Evolutionary conservation across 176 grass and related monocot species (phyloP), one percentile per base, ranked within the genome.

Genomic region (Urochloa ruziziensis): DNA sequence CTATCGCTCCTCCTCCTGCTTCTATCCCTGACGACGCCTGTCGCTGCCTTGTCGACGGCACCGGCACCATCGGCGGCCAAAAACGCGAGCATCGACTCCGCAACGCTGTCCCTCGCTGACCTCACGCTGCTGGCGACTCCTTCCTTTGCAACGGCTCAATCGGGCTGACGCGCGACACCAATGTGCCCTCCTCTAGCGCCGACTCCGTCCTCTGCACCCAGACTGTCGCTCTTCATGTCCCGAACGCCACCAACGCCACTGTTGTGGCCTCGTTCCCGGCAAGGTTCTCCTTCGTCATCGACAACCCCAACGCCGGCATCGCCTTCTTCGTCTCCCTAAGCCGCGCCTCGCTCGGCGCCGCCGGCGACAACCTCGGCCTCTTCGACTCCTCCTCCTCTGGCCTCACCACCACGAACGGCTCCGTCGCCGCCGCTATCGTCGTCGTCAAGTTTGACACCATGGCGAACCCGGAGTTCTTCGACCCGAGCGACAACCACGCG

Each of bases 51-150:
- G 15, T 21, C 77, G 3, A 39, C 51, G 0, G 21, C 70, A 3
- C 16, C 52, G 3, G 0, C 70, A 0, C 1, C 39, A n/a, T n/a
- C n/a, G n/a, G n/a, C n/a, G n/a, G n/a, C 77, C 11, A 80, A 37
- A 59, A 94, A 80, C 54, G 80, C 78, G 5, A 94, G 70, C 43
- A 84, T 97, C 60, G 88, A 94, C 68, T 97, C 92, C 2, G 84
- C 92, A 30, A 82, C 90, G 39, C 93, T 97, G 17, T 88, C 92
- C 23, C 86, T 97, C 88, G 88, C 88, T 7, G 93, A 97, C 69
- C 83, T 97, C 5, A 94, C 84, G 35, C 85, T 97, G 37, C 91
- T 97, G 95, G 95, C 0, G 92, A 97, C 84, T 86, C 95, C 63
- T 94, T 92, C 86, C 92, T 94, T 39, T 84, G 86, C 13, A 94